These are phyloP conservation scores for Magnaporthales sp. DNA, from an alignment of 2,329 filamentous ascomycete species.

Conservation along the genomic window DNA sequence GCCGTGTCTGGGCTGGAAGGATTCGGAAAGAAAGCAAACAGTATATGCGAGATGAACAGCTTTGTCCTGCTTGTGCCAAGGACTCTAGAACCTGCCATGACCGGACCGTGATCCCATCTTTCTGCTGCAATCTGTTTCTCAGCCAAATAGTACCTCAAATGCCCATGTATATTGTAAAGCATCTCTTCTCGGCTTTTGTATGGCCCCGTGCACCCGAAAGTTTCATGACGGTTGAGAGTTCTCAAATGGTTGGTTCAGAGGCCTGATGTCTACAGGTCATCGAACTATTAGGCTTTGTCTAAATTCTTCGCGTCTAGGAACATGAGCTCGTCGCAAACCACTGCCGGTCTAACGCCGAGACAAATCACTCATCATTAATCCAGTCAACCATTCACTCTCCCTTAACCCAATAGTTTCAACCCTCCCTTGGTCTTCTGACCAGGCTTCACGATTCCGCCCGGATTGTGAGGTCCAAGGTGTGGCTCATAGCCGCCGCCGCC, in stretches of 20 bases:
- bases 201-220: too few species aligned
- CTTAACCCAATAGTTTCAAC: constrained; percentile 49
- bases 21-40: too few species aligned
- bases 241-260: background rate
- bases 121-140: too few species aligned
- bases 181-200: too few species aligned
- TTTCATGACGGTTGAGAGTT: background rate
- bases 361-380: background rate
- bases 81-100: too few species aligned
- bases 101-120: too few species aligned
- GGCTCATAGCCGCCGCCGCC: constrained; percentile 35
- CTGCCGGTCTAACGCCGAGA: too few species aligned
- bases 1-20: too few species aligned
- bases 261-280: background rate
- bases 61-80: too few species aligned
- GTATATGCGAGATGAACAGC: too few species aligned
- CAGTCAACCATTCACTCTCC: background rate
- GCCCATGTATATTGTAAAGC: too few species aligned
- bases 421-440: constrained; percentile 62
- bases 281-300: background rate
- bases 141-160: too few species aligned
- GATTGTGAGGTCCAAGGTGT: constrained; percentile 37
- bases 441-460: constrained; percentile 49
- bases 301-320: background rate
- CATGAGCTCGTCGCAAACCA: background rate